Evolutionary conservation across 2,329 filamentous ascomycete genomes (phyloP).

Genomic region (Cladosporium sp.): DNA sequence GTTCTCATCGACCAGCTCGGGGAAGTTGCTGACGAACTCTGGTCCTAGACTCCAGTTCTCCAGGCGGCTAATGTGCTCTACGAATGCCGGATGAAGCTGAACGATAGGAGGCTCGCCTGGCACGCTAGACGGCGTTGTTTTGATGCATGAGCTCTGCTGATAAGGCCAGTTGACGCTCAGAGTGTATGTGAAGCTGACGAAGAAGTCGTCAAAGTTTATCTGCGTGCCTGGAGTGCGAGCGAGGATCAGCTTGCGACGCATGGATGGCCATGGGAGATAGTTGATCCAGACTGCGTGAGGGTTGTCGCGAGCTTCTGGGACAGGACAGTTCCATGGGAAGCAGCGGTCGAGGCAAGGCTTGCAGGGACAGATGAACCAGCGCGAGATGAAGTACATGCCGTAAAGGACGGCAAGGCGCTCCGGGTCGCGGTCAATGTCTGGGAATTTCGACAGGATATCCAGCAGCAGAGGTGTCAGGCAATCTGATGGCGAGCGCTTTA

Average conservation of each 20-base stretch:
- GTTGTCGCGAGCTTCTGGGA: conserved; percentile 63
- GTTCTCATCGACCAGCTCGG: conserved; percentile 32
- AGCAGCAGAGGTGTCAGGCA: conserved; percentile 82
- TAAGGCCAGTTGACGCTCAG: conserved; percentile 84
- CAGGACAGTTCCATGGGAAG: conserved; percentile 70
- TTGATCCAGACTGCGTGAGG: conserved; percentile 82
- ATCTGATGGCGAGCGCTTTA: conserved; percentile 28
- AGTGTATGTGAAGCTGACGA: conserved; percentile 76
- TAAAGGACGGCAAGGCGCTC: conserved; percentile 82
- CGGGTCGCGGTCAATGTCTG: conserved; percentile 73
- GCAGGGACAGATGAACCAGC: conserved; percentile 78
- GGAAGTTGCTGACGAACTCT: conserved; percentile 34
- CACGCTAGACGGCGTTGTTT: conserved; percentile 28
- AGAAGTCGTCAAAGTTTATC: conserved; percentile 72
- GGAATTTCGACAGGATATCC: conserved; percentile 81
- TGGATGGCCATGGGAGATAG: conserved; percentile 73
- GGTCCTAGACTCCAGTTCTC: conserved; percentile 81
- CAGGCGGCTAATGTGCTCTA: conserved; percentile 71
- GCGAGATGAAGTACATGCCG: conserved; percentile 81
- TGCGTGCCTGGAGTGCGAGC: conserved; percentile 39
- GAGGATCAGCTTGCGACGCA: conserved; percentile 67
- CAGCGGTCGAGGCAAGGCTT: conserved; percentile 76
- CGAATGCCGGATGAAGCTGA: conserved; percentile 83
- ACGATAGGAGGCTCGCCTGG: conserved; percentile 57
- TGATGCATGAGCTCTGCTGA: conserved; percentile 68